These are phyloP conservation scores for Phialocephala sp. DNA, from an alignment of 2,329 filamentous ascomycete species.

Conservation along the genomic window DNA sequence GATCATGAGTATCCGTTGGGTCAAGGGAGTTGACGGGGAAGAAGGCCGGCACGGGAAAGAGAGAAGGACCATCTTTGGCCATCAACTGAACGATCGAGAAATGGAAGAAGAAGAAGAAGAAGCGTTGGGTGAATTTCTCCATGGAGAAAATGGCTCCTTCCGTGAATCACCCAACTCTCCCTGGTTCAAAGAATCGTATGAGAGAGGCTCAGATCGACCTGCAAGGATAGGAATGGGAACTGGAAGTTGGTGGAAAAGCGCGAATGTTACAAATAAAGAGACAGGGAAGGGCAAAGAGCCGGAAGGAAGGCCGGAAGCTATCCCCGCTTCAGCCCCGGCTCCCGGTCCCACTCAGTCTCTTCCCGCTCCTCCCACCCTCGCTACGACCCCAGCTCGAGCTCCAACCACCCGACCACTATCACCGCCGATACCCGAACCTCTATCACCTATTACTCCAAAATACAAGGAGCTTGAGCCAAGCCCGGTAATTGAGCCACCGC, in stretches of 20 bases:
- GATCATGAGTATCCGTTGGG: conserved; percentile 82
- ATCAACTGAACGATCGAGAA: conserved; percentile 29
- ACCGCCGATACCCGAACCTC: background rate
- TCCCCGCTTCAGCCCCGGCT: conserved; percentile 9
- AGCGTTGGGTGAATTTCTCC: conserved; percentile 22
- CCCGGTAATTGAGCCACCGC: background rate
- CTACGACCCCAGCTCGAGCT: background rate
- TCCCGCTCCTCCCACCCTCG: background rate
- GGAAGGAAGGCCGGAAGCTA: background rate
- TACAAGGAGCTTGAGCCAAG: background rate
- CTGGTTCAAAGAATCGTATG: conserved; percentile 25
- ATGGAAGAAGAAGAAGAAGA: conserved; percentile 33
- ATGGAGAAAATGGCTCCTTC: conserved; percentile 18
- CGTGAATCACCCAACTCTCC: background rate
- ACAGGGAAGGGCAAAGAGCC: conserved; percentile 4
- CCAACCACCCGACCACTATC: background rate
- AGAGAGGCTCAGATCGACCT: background rate
- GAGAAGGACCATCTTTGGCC: conserved; percentile 34
- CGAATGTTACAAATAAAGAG: conserved; percentile 6
- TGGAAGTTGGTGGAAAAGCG: conserved; percentile 36
- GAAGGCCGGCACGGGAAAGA: conserved; percentile 51
- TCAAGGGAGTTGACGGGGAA: conserved; percentile 69
- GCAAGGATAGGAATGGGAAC: conserved; percentile 28
- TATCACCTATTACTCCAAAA: background rate
- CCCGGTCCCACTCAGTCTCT: background rate